phyloP scores from a whole-genome alignment of 2,329 filamentous ascomycete species.

The Geoglossum cookeanum region DNA sequence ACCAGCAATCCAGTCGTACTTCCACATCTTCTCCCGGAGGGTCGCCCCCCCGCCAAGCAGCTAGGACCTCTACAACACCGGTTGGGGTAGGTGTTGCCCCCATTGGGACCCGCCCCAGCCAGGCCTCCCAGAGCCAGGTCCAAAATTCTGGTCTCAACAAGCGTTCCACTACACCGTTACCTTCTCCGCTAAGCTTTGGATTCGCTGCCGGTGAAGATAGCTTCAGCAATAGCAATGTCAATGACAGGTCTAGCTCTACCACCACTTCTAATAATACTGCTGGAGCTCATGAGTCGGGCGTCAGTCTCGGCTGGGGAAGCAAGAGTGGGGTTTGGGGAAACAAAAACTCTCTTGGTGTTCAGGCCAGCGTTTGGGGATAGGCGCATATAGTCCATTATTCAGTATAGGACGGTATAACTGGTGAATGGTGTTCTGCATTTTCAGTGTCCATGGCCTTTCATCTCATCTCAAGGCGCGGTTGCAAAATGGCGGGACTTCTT shows the following conservation, averaged over 20 bases:
- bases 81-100: slow-evolving; percentile 54
- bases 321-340: slow-evolving; percentile 72
- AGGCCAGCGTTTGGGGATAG: slow-evolving; percentile 89
- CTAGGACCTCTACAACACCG: slow-evolving; percentile 35
- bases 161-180: slow-evolving; percentile 72
- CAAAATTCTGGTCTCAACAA: slow-evolving; percentile 48
- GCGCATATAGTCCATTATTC: slow-evolving; percentile 6
- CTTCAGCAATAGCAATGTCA: slow-evolving; percentile 23
- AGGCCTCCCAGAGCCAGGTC: slow-evolving; percentile 29
- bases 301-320: slow-evolving; percentile 55
- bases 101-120: slow-evolving; percentile 73
- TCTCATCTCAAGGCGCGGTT: slow-evolving; percentile 1
- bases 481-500: slow-evolving; percentile 2
- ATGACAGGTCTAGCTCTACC: slow-evolving; percentile 36
- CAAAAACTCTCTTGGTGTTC: slow-evolving; percentile 62
- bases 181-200: slow-evolving; percentile 68
- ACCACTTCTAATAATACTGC: slow-evolving; percentile 31
- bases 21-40: slow-evolving; percentile 72
- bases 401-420: slow-evolving; percentile 4
- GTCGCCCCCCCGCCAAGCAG: slow-evolving; percentile 53
- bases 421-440: slow-evolving; percentile 4
- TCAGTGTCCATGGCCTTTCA: slow-evolving; percentile 1
- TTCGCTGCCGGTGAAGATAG: slow-evolving; percentile 38
- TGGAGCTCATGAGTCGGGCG: slow-evolving; percentile 12
- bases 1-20: slow-evolving; percentile 53